Percentiles rank a stretch among this genome's conserved stretches.
These are phyloP conservation scores for Gossypium davidsonii DNA, from an alignment of 441 rosid species.

Conservation along the genomic window DNA sequence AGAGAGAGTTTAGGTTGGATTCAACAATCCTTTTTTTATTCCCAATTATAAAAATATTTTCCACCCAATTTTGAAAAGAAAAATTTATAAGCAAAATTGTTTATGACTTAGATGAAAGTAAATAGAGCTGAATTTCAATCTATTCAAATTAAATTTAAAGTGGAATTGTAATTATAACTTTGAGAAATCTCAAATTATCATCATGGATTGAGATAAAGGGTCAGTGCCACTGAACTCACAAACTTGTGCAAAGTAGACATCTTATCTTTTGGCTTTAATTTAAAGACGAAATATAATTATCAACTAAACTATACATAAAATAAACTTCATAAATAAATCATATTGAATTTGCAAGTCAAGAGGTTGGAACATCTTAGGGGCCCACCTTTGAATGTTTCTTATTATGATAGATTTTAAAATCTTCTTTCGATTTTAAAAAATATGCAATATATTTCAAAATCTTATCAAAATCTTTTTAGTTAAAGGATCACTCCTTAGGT, in stretches of 20 bases:
- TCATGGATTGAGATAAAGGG: background rate
- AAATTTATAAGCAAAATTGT: too few species aligned
- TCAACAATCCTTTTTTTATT: too few species aligned
- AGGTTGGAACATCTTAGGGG: background rate
- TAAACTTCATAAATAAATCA: background rate
- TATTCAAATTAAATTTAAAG: too few species aligned
- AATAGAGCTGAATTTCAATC: too few species aligned
- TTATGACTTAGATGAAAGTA: too few species aligned
- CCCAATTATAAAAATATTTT: too few species aligned
- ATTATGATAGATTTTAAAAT: background rate
- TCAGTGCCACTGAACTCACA: background rate
- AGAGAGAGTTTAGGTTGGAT: too few species aligned
- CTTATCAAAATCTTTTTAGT: too few species aligned
- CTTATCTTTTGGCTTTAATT: background rate
- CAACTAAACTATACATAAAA: background rate
- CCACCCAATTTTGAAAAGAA: too few species aligned
- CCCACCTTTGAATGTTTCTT: background rate
- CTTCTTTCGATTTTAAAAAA: too few species aligned
- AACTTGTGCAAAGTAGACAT: background rate
- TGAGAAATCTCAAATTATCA: background rate
- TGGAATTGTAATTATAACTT: too few species aligned
- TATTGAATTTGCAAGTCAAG: background rate
- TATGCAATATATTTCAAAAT: too few species aligned
- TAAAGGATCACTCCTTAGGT: fast-evolving
- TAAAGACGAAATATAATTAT: background rate